Evolutionary conservation across 129 eudicot genomes (phyloP).

Genomic region (Cynara cardunculus): DNA sequence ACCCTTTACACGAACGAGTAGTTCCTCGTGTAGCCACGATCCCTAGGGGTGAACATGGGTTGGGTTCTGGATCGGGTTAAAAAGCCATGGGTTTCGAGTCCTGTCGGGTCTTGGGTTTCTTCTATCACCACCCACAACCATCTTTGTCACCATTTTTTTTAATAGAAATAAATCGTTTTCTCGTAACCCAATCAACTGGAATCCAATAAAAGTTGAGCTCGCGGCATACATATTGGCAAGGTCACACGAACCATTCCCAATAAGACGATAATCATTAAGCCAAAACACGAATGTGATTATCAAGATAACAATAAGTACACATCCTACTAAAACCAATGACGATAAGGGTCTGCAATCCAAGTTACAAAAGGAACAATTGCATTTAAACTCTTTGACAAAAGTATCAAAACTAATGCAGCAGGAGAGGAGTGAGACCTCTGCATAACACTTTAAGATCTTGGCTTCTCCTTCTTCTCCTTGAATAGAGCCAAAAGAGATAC

Average conservation of each 20-base stretch:
- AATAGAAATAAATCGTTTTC: no score
- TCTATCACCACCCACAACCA: no score
- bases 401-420: slow-evolving; percentile 13
- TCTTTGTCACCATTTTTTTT: no score
- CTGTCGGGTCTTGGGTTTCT: no score
- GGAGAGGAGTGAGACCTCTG: not conserved
- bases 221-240: no score
- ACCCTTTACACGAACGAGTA: no score
- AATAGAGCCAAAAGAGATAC: slow-evolving; percentile 70
- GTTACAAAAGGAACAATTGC: not conserved
- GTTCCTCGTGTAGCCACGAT: no score
- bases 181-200: no score
- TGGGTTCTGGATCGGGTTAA: no score
- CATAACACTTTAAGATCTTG: slow-evolving; percentile 48
- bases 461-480: slow-evolving; percentile 84
- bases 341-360: slow-evolving; percentile 2
- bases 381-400: not conserved
- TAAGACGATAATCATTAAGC: not conserved
- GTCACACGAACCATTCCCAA: not conserved
- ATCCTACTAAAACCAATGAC: not conserved
- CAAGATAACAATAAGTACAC: not conserved
- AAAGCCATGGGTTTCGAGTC: no score
- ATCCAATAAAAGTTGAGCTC: not conserved
- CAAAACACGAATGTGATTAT: not conserved
- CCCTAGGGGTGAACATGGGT: no score